phyloP scores from a whole-genome alignment of 192 early-diverging fungal species.

The Coemansia sp. region DNA sequence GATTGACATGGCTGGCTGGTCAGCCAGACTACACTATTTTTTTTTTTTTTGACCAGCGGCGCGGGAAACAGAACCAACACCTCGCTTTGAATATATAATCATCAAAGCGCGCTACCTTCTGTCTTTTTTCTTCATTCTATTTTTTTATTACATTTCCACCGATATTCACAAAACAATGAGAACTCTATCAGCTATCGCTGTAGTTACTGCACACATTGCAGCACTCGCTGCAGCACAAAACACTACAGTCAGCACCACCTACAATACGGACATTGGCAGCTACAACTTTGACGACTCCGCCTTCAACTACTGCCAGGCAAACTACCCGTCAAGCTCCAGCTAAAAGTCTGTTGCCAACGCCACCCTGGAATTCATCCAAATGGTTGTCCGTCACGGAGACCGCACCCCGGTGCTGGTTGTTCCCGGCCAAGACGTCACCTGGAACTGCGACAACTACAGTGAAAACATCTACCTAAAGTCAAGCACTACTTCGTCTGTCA shows the following conservation, averaged over 20 bases:
- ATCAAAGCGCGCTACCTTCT: no score
- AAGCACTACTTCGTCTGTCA: constrained; percentile 20
- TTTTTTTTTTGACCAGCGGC: no score
- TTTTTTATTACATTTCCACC: neutral
- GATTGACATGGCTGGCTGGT: neutral
- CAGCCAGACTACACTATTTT: no score
- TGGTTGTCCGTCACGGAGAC: constrained; percentile 62
- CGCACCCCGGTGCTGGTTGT: constrained; percentile 42
- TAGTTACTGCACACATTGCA: neutral
- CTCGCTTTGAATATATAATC: no score
- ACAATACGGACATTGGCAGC: constrained; percentile 13
- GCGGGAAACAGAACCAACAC: no score
- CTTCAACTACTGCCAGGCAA: constrained; percentile 43
- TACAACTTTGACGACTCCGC: constrained; percentile 28
- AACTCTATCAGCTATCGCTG: neutral
- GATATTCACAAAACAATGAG: neutral
- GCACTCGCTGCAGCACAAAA: neutral
- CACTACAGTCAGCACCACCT: constrained; percentile 16
- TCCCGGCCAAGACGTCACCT: constrained; percentile 32
- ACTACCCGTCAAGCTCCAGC: constrained; percentile 19
- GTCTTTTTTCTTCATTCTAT: no score
- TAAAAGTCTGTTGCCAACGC: constrained; percentile 39
- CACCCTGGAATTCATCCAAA: constrained; percentile 56
- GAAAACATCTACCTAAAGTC: constrained; percentile 40
- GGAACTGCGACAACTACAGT: constrained; percentile 37